Evolutionary conservation across 163 green algal genomes (phyloP).

Genomic region (Scenedesmus sp.): DNA sequence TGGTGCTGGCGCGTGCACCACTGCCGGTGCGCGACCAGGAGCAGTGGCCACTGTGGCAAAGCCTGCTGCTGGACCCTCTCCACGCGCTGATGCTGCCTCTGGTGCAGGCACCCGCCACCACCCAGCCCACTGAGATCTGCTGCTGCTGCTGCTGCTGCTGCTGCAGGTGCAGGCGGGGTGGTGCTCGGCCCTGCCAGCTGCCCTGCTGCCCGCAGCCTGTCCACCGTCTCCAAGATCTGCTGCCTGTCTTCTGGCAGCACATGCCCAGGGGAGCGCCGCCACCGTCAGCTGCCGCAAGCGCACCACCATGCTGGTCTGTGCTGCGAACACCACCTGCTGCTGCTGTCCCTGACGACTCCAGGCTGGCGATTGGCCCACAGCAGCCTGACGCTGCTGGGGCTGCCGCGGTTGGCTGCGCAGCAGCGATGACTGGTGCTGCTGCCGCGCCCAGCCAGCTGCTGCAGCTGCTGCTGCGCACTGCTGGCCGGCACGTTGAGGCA

Average conservation of each 20-base stretch:
- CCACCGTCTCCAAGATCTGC: background rate
- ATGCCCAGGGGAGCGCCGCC: background rate
- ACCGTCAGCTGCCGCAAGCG: background rate
- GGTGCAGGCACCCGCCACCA: background rate
- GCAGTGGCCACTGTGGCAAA: constrained; percentile 23
- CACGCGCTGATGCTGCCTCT: background rate
- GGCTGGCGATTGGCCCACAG: background rate
- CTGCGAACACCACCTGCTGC: background rate
- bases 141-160: constrained; percentile 1
- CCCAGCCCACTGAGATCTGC: background rate
- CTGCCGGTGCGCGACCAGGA: background rate
- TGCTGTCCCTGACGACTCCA: background rate
- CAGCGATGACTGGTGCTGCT: background rate
- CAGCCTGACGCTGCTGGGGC: too few species aligned
- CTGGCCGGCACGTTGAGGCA: background rate
- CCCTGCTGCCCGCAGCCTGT: background rate
- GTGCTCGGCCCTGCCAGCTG: background rate
- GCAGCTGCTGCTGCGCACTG: constrained; percentile 12
- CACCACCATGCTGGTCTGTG: background rate
- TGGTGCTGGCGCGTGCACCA: background rate
- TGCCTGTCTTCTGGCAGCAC: constrained; percentile 27
- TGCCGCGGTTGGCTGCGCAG: background rate
- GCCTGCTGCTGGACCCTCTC: background rate
- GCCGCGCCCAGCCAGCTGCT: background rate
- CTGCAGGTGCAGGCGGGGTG: background rate